Evolutionary conservation across 2,329 filamentous ascomycete genomes (phyloP).

Genomic region (Domatiomyces catenatus): DNA sequence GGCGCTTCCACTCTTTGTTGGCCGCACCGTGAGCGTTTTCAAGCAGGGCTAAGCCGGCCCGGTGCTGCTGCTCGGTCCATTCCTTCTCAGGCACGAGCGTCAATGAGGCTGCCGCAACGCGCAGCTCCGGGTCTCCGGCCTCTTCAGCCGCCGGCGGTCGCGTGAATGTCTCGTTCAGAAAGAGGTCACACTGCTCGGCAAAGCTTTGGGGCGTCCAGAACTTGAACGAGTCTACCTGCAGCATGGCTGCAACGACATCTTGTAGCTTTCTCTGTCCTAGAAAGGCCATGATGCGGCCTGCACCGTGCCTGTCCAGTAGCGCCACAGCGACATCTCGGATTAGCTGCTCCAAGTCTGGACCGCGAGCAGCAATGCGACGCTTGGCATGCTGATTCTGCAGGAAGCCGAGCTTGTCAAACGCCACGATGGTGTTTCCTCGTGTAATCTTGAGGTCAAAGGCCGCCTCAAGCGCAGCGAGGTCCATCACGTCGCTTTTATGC

Average conservation of each 20-base stretch:
- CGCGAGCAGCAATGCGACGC: conserved; percentile 31
- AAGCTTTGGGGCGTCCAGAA: conserved; percentile 43
- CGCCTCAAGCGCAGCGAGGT: conserved; percentile 52
- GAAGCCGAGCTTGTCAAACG: conserved; percentile 62
- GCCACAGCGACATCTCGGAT: conserved; percentile 18
- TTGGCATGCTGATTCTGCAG: conserved; percentile 59
- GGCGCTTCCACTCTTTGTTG: conserved; percentile 22
- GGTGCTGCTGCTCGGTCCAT: conserved; percentile 28
- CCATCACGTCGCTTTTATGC: conserved; percentile 53
- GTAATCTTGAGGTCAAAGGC: conserved; percentile 78
- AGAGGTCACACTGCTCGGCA: conserved; percentile 39
- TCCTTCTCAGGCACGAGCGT: conserved; percentile 26
- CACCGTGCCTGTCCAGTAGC: conserved; percentile 12
- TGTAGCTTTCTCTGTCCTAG: conserved; percentile 22
- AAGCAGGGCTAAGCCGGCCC: conserved; percentile 22
- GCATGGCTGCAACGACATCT: conserved; percentile 35
- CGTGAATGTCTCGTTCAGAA: conserved; percentile 34
- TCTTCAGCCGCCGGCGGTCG: conserved; percentile 8
- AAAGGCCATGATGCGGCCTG: conserved; percentile 7
- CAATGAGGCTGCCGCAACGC: conserved; percentile 30
- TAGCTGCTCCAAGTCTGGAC: conserved; percentile 27
- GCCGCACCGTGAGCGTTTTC: conserved; percentile 1
- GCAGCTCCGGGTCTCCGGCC: conserved; percentile 21
- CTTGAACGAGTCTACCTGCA: conserved; percentile 33
- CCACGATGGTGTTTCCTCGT: conserved; percentile 73